A percentile compares a stretch with the other conserved stretches of the same genome.
Conservation (phyloP, 495 filamentous ascomycete genomes). For the Parmelia sp. region DNA sequence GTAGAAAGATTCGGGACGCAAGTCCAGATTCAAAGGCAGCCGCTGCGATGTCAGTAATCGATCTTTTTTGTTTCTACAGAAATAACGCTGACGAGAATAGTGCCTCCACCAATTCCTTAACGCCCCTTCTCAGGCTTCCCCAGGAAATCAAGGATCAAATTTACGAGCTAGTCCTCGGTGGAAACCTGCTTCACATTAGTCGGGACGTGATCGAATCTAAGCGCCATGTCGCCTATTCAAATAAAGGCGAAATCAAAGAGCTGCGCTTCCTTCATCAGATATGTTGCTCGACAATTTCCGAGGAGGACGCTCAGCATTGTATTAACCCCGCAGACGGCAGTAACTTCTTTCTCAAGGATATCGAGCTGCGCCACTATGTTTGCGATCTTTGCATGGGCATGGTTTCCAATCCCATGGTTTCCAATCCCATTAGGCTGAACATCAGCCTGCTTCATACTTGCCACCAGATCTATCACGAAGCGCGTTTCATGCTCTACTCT, state of each 20-base stretch:
- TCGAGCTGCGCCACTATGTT: no score
- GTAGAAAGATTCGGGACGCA: not conserved
- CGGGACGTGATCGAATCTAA: not conserved
- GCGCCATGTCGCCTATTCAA: not conserved
- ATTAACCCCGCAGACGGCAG: no score
- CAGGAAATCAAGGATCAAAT: not conserved
- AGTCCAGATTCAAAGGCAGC: not conserved
- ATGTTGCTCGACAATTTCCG: not conserved
- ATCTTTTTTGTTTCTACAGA: not conserved
- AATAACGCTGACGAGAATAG: not conserved
- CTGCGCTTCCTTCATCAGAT: not conserved
- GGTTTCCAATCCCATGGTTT: no score
- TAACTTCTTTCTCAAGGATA: no score
- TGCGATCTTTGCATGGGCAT: no score
- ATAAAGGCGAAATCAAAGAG: not conserved
- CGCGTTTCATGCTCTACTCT: not conserved
- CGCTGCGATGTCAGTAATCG: not conserved
- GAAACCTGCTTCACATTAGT: not conserved
- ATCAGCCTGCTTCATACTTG: not conserved
- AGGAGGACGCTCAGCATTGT: no score
- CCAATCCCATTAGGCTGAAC: no score
- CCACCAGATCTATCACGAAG: slow-evolving; percentile 5
- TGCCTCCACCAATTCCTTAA: not conserved
- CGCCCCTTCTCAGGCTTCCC: not conserved
- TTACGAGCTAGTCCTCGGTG: not conserved